Evolutionary conservation across 2,329 filamentous ascomycete genomes (phyloP), one percentile per base, ranked within the genome.

Genomic region (Chaetomium strumarium): DNA sequence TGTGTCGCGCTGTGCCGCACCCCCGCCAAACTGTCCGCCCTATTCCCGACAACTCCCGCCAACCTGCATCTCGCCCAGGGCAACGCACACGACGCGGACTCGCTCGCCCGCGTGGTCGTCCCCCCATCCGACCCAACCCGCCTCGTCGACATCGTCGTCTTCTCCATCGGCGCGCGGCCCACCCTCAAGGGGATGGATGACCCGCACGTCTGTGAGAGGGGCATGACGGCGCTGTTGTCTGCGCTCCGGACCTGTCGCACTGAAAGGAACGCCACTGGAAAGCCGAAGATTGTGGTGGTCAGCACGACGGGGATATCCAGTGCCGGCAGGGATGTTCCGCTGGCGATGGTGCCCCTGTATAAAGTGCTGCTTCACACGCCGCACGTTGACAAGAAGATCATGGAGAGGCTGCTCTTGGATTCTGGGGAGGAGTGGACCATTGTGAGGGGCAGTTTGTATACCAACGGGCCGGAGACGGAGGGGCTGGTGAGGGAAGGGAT

Each of bases 1-100:
- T 78, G 75, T 65, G 66, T 73, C 45, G 77, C 73, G 42, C 69
- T 81, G 34, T 77, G 70, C 60, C 75, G 78, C 40, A 74, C 68
- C 2, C 74, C 78, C 8, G 67, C 70, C 44, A 79, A 76, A 55
- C 73, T 82, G 20, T 12, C 43, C 41, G 29, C 62, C 41, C 57
- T 67, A 10, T 58, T 77, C 46, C 45, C 62, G 0, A 56, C 61
- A 47, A 12, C 48, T 6, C 48, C 44, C 46, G 56, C 68, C 13
- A 71, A 73, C 55, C 70, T 81, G 3, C 65, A 57, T 8, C 64
- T 81, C 10, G 52, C 72, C 34, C 51, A 73, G 50, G 79, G 79
- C 57, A 73, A 80, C 57, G 74, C 73, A 12, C 71, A 73, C 59
- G 69, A 76, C 55, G 51, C 65, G 7, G 48, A 60, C 1, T 65